Evolutionary conservation across 306 rosid species (phyloP).

Genomic region (Clitoria ternatea): DNA sequence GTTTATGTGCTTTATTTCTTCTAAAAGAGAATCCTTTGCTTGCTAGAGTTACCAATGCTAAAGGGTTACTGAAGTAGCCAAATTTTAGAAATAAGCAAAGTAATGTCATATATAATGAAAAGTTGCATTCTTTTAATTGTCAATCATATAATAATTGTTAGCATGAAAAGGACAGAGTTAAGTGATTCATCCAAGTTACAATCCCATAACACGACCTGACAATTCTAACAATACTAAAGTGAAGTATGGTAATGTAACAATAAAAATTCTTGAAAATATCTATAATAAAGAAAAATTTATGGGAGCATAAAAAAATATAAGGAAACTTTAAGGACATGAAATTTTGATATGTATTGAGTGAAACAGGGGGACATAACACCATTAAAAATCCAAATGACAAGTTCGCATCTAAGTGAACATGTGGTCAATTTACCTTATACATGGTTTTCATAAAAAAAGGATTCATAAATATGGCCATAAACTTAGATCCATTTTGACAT

Average conservation of each 20-base stretch:
- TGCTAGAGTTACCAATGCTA: constrained; percentile 13
- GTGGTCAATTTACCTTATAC: background rate
- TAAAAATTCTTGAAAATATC: background rate
- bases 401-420: background rate
- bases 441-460: background rate
- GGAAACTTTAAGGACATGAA: background rate
- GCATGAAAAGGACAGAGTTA: background rate
- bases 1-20: constrained; percentile 42
- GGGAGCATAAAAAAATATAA: background rate
- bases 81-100: background rate
- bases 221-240: background rate
- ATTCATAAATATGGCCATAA: background rate
- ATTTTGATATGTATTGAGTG: background rate
- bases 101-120: background rate
- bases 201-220: background rate
- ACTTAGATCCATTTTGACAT: background rate
- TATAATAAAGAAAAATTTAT: background rate
- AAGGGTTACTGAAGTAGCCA: background rate
- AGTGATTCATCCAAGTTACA: background rate
- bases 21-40: constrained; percentile 23
- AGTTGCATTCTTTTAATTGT: background rate
- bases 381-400: background rate
- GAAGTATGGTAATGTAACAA: background rate
- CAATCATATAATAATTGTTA: background rate
- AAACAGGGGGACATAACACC: background rate